Percentiles rank a stretch among this genome's conserved stretches.
phyloP scores from a whole-genome alignment of 2,329 filamentous ascomycete genomes.

The Rosellinia necatrix region DNA sequence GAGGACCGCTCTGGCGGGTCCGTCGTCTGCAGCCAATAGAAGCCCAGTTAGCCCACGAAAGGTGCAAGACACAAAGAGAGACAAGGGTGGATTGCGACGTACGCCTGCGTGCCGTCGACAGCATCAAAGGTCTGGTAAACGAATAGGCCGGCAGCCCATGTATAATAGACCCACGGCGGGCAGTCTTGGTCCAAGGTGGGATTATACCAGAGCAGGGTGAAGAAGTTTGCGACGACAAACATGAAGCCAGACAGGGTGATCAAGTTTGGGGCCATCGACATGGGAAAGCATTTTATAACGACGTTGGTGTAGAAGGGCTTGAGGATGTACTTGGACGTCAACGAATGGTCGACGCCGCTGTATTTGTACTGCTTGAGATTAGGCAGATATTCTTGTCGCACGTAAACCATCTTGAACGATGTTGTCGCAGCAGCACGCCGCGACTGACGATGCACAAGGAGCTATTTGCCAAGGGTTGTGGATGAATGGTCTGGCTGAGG shows the following conservation, averaged over 20 bases:
- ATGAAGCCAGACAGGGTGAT: slow-evolving; percentile 90
- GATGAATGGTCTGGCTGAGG: background rate
- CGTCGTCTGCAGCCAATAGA: slow-evolving; percentile 65
- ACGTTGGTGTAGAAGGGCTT: slow-evolving; percentile 98
- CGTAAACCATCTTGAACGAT: slow-evolving; percentile 79
- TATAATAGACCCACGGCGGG: slow-evolving; percentile 91
- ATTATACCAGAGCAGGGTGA: slow-evolving; percentile 94
- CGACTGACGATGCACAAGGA: too few relatives aligned
- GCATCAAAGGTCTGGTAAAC: slow-evolving; percentile 98
- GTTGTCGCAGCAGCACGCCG: slow-evolving; percentile 6
- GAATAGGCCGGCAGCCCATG: slow-evolving; percentile 88
- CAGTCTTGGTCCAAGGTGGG: slow-evolving; percentile 94
- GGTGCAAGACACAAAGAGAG: slow-evolving; percentile 18
- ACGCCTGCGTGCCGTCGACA: slow-evolving; percentile 93
- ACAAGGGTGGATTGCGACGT: slow-evolving; percentile 43
- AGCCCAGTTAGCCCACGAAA: slow-evolving; percentile 21
- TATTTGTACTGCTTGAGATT: slow-evolving; percentile 96
- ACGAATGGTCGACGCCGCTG: slow-evolving; percentile 85
- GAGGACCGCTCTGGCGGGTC: slow-evolving; percentile 87
- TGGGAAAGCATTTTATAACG: slow-evolving; percentile 92
- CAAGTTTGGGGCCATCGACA: slow-evolving; percentile 88
- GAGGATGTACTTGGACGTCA: slow-evolving; percentile 88
- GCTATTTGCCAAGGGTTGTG: background rate
- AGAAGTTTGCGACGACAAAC: slow-evolving; percentile 86
- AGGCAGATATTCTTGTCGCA: slow-evolving; percentile 86